Base-by-base conservation (phyloP, 768 basidiomycete species). In the Hemileccinum rubropunctum region DNA sequence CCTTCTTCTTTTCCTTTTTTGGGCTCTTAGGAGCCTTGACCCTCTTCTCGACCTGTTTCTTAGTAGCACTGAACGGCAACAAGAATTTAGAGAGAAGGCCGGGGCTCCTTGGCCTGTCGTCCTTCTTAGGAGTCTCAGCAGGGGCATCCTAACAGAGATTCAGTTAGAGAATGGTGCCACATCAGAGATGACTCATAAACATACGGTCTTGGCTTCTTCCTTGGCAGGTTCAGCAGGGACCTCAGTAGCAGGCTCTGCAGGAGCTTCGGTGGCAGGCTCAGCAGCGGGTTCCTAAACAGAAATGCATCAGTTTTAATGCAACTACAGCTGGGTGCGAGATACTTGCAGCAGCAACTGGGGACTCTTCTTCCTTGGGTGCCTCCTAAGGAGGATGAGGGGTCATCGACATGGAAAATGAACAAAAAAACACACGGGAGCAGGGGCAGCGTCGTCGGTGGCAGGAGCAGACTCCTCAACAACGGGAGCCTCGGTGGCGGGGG, bases 1-100 rank as follows among this genome's bases (percentile, higher is more conserved):
- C 82, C 74, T 87, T 86, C 77, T 87, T 88, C 76, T 88, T 87
- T 67, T 84, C 81, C 73, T 86, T 87, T 78, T 87, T 88, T 32
- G 84, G 82, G 69, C 82, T 86, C 81, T 81, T 89, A 64, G 84
- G 79, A 62, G 75, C 76, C 56, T 71, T 77, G 68, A 77, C 77
- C 56, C 69, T 75, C 72, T 78, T 88, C 58, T 84, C 82, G 48
- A 70, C 74, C 67, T 76, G 77, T 54, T 65, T 66, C 69, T 72
- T 23, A 23, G 23, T 62, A 37, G 68, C 68, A 75, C 88, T 90
- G 79, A 92, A 84, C 36, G 86, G 80, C 26, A 83, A 83, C 51
- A 95, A 83, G 54, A 95, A 73, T 72, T 87, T 93, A 59, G 82
- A 66, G 50, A 95, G 76, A 58, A 93, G 63, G 45, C 80, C 73